Evolutionary conservation across 2,329 filamentous ascomycete genomes (phyloP).

Genomic region (Chlorencoelia australis): DNA sequence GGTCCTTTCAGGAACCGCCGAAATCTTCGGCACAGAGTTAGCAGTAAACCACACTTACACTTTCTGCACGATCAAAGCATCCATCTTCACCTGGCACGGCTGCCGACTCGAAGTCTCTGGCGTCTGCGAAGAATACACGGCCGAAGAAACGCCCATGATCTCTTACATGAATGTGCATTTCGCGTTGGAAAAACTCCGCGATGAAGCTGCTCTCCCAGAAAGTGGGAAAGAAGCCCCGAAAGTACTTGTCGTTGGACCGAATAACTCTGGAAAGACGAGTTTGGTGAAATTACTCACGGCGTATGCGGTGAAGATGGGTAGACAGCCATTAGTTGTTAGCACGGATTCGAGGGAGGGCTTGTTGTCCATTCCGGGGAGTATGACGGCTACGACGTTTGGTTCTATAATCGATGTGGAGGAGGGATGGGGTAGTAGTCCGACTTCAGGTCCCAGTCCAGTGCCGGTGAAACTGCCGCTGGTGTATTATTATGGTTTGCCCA

Average conservation of each 20-base stretch:
- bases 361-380: conserved; percentile 66
- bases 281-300: conserved; percentile 66
- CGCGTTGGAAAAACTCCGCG: conserved; percentile 65
- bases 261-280: conserved; percentile 74
- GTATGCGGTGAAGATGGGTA: conserved; percentile 65
- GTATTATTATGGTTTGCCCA: conserved; percentile 73
- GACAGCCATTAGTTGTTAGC: conserved; percentile 75
- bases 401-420: conserved; percentile 82
- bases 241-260: conserved; percentile 74
- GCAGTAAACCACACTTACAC: conserved; percentile 70
- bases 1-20: conserved; percentile 72
- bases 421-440: conserved; percentile 83
- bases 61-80: conserved; percentile 73
- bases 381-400: conserved; percentile 80
- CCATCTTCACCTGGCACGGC: conserved; percentile 87
- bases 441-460: conserved; percentile 77
- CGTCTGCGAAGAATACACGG: conserved; percentile 45
- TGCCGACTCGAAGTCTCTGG: conserved; percentile 73
- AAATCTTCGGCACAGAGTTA: conserved; percentile 92
- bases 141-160: conserved; percentile 73
- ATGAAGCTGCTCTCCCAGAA: conserved; percentile 45
- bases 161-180: conserved; percentile 81
- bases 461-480: conserved; percentile 88
- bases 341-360: conserved; percentile 73
- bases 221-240: conserved; percentile 54